Percentiles rank a stretch among this genome's conserved stretches.
phyloP scores from a whole-genome alignment of 2,329 filamentous ascomycete genomes.

The Claviceps pazoutovae region DNA sequence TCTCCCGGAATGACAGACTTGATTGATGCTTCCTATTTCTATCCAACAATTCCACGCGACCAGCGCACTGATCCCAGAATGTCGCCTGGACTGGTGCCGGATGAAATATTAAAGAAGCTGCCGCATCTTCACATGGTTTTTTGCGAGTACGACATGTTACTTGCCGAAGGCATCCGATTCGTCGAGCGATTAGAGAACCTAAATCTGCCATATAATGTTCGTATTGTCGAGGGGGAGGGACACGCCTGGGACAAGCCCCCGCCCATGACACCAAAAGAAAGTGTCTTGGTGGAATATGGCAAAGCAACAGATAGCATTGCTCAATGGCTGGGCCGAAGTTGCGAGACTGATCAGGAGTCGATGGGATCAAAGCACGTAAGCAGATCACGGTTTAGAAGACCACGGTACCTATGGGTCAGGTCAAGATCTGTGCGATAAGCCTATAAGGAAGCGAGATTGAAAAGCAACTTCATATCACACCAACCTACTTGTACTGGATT shows the following conservation, averaged over 20 bases:
- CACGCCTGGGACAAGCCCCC: slow-evolving; percentile 36
- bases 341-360: slow-evolving; percentile 23
- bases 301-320: slow-evolving; percentile 27
- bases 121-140: slow-evolving; percentile 43
- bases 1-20: slow-evolving; percentile 44
- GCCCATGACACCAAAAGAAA: slow-evolving; percentile 29
- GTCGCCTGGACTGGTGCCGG: slow-evolving; percentile 42
- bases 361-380: slow-evolving; percentile 21
- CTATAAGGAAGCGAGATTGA: background rate
- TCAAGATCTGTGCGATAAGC: slow-evolving; percentile 17
- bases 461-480: background rate
- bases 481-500: background rate
- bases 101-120: slow-evolving; percentile 37
- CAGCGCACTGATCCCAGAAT: slow-evolving; percentile 39
- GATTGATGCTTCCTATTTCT: slow-evolving; percentile 49
- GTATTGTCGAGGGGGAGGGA: slow-evolving; percentile 31
- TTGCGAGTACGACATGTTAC: slow-evolving; percentile 54
- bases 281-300: slow-evolving; percentile 31
- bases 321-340: slow-evolving; percentile 25
- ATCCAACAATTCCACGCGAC: slow-evolving; percentile 31
- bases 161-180: slow-evolving; percentile 46
- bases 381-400: slow-evolving; percentile 17
- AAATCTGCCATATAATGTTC: slow-evolving; percentile 22
- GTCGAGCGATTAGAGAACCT: slow-evolving; percentile 36
- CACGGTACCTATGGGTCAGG: slow-evolving; percentile 17